Percentiles rank a stretch among this genome's conserved stretches.
Evolutionary conservation across 352 stramenopile genomes (phyloP).

Genomic region (Pythium grandisporangium): DNA sequence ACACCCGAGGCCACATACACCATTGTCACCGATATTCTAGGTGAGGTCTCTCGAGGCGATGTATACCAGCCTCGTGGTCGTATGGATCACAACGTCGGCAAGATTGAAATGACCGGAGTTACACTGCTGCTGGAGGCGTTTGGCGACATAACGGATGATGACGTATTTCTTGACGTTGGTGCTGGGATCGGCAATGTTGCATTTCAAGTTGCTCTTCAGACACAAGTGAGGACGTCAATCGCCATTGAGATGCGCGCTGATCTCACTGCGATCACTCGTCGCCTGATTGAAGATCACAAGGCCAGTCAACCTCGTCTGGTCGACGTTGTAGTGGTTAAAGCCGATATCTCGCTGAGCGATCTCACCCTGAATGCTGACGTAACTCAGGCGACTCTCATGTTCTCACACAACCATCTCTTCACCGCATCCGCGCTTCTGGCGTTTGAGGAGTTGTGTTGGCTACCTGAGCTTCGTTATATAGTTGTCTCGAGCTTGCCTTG

Average conservation of each 20-base stretch:
- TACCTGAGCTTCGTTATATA: conserved; percentile 1
- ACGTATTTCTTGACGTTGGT: conserved; percentile 4
- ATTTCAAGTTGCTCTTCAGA: conserved; percentile 6
- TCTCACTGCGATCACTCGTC: neutral
- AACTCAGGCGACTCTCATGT: neutral
- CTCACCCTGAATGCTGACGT: neutral
- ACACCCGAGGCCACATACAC: too few species aligned
- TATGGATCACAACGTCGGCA: conserved; percentile 1
- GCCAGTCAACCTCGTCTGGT: neutral
- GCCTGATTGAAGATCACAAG: neutral
- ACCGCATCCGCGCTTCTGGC: neutral
- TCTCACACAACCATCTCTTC: conserved; percentile 5
- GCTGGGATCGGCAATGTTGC: conserved; percentile 1
- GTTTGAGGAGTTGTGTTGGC: neutral
- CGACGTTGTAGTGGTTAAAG: neutral
- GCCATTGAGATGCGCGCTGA: conserved; percentile 2
- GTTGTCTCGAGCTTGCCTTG: neutral
- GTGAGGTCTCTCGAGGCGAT: neutral
- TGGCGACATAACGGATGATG: neutral
- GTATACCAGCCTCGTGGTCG: conserved; percentile 1
- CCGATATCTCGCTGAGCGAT: neutral
- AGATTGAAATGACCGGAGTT: conserved; percentile 2
- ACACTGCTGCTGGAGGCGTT: neutral
- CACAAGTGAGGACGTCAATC: neutral
- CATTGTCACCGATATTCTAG: too few species aligned